phyloP scores from a whole-genome alignment of 225 moss, liverwort and hornwort genomes.

The Lunularia cruciata region DNA sequence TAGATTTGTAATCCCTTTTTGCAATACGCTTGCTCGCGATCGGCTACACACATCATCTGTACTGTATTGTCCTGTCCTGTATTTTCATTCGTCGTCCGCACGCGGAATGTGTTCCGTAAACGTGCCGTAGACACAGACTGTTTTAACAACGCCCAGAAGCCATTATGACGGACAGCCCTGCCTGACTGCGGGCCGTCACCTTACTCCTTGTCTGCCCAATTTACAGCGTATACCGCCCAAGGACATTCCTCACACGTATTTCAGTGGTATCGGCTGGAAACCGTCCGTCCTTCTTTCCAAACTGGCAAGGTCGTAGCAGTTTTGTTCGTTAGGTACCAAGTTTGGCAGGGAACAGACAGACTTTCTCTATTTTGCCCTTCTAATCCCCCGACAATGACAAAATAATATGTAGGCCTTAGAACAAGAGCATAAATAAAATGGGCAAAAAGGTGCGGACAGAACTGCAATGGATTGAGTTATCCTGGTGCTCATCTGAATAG shows the following conservation, averaged over 20 bases:
- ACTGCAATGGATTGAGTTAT: no score
- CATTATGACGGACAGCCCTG: not conserved
- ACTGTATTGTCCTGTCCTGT: not conserved
- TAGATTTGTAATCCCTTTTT: no score
- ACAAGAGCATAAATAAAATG: no score
- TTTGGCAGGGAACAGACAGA: not conserved
- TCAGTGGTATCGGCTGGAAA: no score
- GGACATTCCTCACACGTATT: no score
- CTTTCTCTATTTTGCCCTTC: not conserved
- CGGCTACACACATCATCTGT: not conserved
- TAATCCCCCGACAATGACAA: not conserved
- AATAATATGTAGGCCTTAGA: no score
- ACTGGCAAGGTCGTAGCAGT: no score
- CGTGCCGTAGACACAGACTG: not conserved
- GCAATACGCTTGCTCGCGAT: no score
- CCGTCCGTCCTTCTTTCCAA: no score
- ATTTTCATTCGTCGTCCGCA: not conserved
- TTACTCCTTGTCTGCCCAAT: no score
- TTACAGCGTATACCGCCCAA: not conserved
- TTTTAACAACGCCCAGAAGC: not conserved
- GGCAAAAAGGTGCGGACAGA: no score
- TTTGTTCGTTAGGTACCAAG: conserved; percentile 1
- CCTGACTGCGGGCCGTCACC: not conserved
- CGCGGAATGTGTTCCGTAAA: not conserved
- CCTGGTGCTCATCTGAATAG: no score